Evolutionary conservation across 2,329 filamentous ascomycete genomes (phyloP).

Genomic region (Diplocarpon mali): DNA sequence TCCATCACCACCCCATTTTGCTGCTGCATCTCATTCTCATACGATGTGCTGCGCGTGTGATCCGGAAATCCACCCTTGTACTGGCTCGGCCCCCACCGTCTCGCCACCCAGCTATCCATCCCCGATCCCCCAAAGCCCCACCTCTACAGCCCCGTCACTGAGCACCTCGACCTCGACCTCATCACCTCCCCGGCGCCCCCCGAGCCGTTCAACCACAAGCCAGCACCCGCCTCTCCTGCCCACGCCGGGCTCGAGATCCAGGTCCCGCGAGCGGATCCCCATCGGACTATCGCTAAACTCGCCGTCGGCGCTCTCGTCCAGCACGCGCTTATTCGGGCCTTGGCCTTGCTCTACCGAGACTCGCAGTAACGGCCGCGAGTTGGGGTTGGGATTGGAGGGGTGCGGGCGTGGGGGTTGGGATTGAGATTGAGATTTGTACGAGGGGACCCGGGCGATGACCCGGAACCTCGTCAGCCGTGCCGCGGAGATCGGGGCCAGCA

Average conservation of each 20-base stretch:
- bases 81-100: too few species aligned
- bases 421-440: not conserved
- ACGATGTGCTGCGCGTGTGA: too few species aligned
- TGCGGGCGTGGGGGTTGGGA: too few species aligned
- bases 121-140: constrained; percentile 27
- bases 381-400: not conserved
- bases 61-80: too few species aligned
- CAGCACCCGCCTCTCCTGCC: constrained; percentile 50
- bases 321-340: constrained; percentile 52
- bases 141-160: constrained; percentile 25
- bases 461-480: constrained; percentile 18
- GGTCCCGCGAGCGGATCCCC: constrained; percentile 58
- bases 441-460: constrained; percentile 15
- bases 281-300: constrained; percentile 59
- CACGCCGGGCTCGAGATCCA: constrained; percentile 61
- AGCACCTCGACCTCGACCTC: constrained; percentile 43
- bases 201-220: constrained; percentile 73
- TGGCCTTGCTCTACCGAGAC: constrained; percentile 63
- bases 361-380: constrained; percentile 42
- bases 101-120: constrained; percentile 11
- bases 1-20: too few species aligned
- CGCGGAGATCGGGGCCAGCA: constrained; percentile 28
- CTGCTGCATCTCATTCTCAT: too few species aligned
- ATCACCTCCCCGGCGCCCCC: constrained; percentile 34
- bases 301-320: constrained; percentile 60